Percentiles rank a stretch among this genome's conserved stretches.
Evolutionary conservation across 768 basidiomycete species (phyloP).

Genomic region (Phlegmacium glaucopus): DNA sequence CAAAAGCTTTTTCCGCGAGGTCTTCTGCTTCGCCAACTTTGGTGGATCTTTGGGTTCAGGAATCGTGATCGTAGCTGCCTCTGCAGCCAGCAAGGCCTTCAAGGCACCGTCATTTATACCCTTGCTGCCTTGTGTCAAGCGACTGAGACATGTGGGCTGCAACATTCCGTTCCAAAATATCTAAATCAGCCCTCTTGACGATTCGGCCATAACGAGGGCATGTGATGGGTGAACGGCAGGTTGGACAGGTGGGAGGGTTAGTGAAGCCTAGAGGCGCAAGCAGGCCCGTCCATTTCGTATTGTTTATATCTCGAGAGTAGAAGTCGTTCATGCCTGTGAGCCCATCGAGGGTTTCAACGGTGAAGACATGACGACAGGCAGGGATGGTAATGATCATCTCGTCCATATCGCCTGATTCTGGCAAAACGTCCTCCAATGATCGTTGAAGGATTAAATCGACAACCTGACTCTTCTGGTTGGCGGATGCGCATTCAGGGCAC

Average conservation of each 20-base stretch:
- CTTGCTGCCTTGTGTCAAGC: constrained; percentile 28
- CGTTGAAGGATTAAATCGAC: constrained; percentile 61
- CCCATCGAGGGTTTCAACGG: constrained; percentile 70
- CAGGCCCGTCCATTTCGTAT: constrained; percentile 43
- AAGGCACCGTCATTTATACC: constrained; percentile 21
- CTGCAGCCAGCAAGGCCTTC: constrained; percentile 14
- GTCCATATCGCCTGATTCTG: constrained; percentile 34
- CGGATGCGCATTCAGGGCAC: constrained; percentile 49
- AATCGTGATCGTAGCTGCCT: constrained; percentile 6
- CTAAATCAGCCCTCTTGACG: constrained; percentile 59
- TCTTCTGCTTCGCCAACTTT: too few species aligned
- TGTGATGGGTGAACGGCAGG: constrained; percentile 55
- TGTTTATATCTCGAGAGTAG: constrained; percentile 36
- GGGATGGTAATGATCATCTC: constrained; percentile 60
- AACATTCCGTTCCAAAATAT: constrained; percentile 64
- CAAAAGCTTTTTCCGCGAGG: too few species aligned
- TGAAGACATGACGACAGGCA: constrained; percentile 61
- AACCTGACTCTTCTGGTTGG: constrained; percentile 33
- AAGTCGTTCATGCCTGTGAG: constrained; percentile 46
- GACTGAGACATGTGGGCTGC: constrained; percentile 46
- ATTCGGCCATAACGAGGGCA: constrained; percentile 58
- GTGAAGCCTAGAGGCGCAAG: constrained; percentile 35
- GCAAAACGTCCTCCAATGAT: constrained; percentile 45
- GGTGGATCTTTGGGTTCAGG: too few species aligned
- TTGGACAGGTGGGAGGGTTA: constrained; percentile 55